A percentile compares a stretch with the other conserved stretches of the same genome.
phyloP scores from a whole-genome alignment of 768 basidiomycete species.

The Termitomyces sp. region DNA sequence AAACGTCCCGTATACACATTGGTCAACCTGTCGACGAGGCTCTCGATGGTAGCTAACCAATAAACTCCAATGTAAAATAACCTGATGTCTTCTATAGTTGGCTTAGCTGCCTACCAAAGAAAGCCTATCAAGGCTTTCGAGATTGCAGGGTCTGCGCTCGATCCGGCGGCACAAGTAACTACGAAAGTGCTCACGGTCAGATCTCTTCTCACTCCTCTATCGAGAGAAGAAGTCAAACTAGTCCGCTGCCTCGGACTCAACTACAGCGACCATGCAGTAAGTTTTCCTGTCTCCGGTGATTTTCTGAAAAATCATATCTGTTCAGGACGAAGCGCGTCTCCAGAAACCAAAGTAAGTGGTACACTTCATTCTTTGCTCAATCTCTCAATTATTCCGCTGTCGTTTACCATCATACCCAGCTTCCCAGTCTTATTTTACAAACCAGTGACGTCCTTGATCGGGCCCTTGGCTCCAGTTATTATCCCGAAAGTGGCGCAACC shows the following conservation, averaged over 20 bases:
- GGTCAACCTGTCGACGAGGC: constrained; percentile 68
- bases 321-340: constrained; percentile 54
- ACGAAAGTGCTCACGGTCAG: constrained; percentile 63
- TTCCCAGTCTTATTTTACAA: constrained; percentile 80
- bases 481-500: constrained; percentile 71
- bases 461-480: constrained; percentile 58
- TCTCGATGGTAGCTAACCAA: constrained; percentile 47
- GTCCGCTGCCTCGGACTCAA: constrained; percentile 79
- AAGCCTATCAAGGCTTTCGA: constrained; percentile 63
- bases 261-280: constrained; percentile 78
- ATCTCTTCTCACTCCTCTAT: constrained; percentile 63
- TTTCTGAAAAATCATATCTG: background rate
- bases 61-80: background rate
- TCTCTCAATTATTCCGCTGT: background rate
- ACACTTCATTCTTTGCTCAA: background rate
- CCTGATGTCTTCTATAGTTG: constrained; percentile 38
- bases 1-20: constrained; percentile 69
- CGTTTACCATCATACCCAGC: constrained; percentile 24
- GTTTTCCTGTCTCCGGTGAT: constrained; percentile 12
- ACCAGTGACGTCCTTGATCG: constrained; percentile 64
- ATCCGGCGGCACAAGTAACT: constrained; percentile 61
- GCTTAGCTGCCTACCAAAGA: constrained; percentile 47
- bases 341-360: constrained; percentile 53
- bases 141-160: constrained; percentile 65
- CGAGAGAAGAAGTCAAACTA: constrained; percentile 58